phyloP scores from a whole-genome alignment of 2,329 filamentous ascomycete genomes.

The Fusarium incarnatum region DNA sequence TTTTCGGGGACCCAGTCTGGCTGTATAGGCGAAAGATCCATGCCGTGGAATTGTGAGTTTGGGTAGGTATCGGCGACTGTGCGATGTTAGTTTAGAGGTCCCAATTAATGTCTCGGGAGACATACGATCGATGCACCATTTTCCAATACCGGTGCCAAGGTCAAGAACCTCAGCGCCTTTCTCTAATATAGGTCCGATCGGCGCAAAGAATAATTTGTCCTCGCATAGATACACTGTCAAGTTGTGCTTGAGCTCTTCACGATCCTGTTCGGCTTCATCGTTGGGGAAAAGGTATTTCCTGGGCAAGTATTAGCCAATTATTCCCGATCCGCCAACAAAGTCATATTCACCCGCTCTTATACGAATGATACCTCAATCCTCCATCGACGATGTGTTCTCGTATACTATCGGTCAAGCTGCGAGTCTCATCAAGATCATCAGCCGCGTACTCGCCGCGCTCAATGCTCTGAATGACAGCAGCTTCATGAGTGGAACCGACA shows the following conservation, averaged over 20 bases:
- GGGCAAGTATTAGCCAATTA: slow-evolving; percentile 12
- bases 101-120: slow-evolving; percentile 13
- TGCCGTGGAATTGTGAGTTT: slow-evolving; percentile 58
- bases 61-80: slow-evolving; percentile 62
- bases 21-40: slow-evolving; percentile 65
- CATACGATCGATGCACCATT: slow-evolving; percentile 64
- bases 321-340: background rate
- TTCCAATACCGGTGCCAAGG: slow-evolving; percentile 64
- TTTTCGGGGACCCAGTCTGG: slow-evolving; percentile 64
- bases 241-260: slow-evolving; percentile 57
- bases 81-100: slow-evolving; percentile 16
- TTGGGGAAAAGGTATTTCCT: slow-evolving; percentile 59
- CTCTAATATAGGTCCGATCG: slow-evolving; percentile 54
- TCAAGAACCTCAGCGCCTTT: slow-evolving; percentile 60
- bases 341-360: background rate
- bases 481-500: slow-evolving; percentile 49
- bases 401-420: slow-evolving; percentile 57
- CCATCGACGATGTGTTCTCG: slow-evolving; percentile 58
- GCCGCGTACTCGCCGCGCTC: slow-evolving; percentile 49
- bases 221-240: slow-evolving; percentile 55
- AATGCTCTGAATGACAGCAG: slow-evolving; percentile 48
- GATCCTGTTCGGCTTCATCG: slow-evolving; percentile 57
- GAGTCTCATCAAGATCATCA: slow-evolving; percentile 51
- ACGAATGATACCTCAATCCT: slow-evolving; percentile 53
- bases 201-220: slow-evolving; percentile 58